Base-by-base conservation (phyloP, 805 yeast genomes). In the Wickerhamomyces pijperi region DNA sequence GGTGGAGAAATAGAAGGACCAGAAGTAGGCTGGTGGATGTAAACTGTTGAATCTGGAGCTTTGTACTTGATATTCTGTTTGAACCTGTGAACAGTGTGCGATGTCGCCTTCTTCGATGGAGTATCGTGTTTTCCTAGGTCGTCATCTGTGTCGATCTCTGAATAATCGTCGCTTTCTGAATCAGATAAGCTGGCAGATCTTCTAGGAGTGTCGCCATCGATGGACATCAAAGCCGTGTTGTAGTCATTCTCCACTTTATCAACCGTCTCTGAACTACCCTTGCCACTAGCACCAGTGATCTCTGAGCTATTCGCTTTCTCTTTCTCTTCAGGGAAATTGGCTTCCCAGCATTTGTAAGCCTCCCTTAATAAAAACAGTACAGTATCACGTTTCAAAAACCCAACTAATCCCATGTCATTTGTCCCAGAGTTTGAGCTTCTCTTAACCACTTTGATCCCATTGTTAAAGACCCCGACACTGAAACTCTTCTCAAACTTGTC, bases 401-500 rank as follows among this genome's bases (percentile, higher is more conserved):
- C 84, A 13, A 95, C 96, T 65, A 90, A 88, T 16, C 76, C 75
- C 50, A 86, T 83, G 44, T 73, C 75, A 6, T 44, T 42, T 69
- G 68, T 54, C 65, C 68, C 52, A 54, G 49, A 34, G 13, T 43
- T n/a, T n/a, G n/a, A n/a, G n/a, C n/a, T n/a, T n/a, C n/a, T 50
- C n/a, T 48, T 36, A 9, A 37, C 34, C 1, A 54, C 36, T 4
- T 51, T 72, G 32, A 90, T 85, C 3, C 95, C 97, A 55, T 90
- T 90, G 18, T 95, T 94, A 52, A 90, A 86, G 19, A 90, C 64
- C 0, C 94, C 95, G 5, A 85, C 96, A 0, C 96, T 86, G 16
- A 78, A 70, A 42, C 78, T 81, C 58, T 85, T 84, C 51, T 90
- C 96, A 48, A 87, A 74, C 21, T 71, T 65, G 11, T 70, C 65